phyloP scores from a whole-genome alignment of 768 basidiomycete genomes.

The Sarcodon sp. region DNA sequence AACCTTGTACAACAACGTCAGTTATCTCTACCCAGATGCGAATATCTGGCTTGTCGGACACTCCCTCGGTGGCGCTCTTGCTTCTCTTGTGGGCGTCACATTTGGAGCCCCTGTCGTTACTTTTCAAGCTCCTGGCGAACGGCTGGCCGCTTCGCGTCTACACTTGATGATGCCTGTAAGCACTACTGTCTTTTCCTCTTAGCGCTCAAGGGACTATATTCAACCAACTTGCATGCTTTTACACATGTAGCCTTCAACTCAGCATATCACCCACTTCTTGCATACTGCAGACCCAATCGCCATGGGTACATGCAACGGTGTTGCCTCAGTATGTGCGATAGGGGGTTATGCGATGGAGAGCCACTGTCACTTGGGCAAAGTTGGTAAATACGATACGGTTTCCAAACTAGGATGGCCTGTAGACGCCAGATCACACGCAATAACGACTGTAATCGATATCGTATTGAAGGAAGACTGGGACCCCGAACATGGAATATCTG shows the following conservation, averaged over 20 bases:
- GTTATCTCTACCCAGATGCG: slow-evolving; percentile 83
- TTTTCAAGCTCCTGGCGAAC: slow-evolving; percentile 86
- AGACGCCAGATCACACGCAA: slow-evolving; percentile 69
- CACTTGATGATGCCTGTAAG: slow-evolving; percentile 80
- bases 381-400: slow-evolving; percentile 89
- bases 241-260: slow-evolving; percentile 43
- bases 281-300: slow-evolving; percentile 94
- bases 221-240: not conserved
- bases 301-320: slow-evolving; percentile 78
- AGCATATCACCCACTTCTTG: slow-evolving; percentile 83
- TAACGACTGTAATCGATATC: slow-evolving; percentile 66
- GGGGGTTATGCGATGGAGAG: slow-evolving; percentile 88
- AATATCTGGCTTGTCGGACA: slow-evolving; percentile 84
- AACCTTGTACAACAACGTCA: slow-evolving; percentile 92
- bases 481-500: slow-evolving; percentile 49
- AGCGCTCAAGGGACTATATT: not conserved
- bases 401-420: slow-evolving; percentile 76
- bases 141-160: slow-evolving; percentile 61
- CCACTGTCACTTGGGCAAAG: slow-evolving; percentile 78
- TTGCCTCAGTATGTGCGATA: slow-evolving; percentile 68
- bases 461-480: slow-evolving; percentile 63
- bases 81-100: slow-evolving; percentile 73
- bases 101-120: slow-evolving; percentile 83
- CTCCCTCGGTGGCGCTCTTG: slow-evolving; percentile 61
- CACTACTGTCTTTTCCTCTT: not conserved